Percentiles rank a stretch among this genome's conserved stretches.
Conservation (phyloP, 1,139 yeast genomes). For the Lodderomyces pseudojiufengensis region DNA sequence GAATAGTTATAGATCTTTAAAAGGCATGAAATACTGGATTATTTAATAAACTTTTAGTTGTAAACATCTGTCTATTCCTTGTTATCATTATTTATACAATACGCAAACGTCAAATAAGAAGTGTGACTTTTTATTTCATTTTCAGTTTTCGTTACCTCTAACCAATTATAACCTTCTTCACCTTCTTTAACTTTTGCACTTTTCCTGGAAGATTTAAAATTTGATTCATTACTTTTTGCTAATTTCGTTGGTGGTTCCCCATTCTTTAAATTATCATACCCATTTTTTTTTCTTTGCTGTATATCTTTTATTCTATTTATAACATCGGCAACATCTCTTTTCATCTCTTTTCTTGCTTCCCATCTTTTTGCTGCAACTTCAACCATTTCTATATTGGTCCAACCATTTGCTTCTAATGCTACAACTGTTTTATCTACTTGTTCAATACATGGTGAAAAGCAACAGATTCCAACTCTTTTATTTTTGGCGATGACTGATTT, state of each 20-base stretch:
- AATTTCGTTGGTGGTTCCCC: slow-evolving; percentile 13
- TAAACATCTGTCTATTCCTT: no score
- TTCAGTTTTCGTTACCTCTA: slow-evolving; percentile 76
- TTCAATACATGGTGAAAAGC: slow-evolving; percentile 97
- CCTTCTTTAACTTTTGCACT: slow-evolving; percentile 82
- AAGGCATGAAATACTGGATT: no score
- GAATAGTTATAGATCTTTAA: no score
- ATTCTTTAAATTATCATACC: slow-evolving; percentile 59
- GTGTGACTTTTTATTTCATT: slow-evolving; percentile 90
- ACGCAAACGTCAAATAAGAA: slow-evolving; percentile 89
- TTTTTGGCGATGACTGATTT: slow-evolving; percentile 53
- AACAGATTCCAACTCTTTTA: slow-evolving; percentile 68
- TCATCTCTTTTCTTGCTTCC: slow-evolving; percentile 92
- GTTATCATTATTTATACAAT: slow-evolving; percentile 11
- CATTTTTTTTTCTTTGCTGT: slow-evolving; percentile 67
- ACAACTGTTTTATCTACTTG: slow-evolving; percentile 87
- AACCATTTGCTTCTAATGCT: slow-evolving; percentile 69
- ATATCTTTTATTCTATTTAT: slow-evolving; percentile 77
- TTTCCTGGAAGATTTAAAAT: slow-evolving; percentile 89
- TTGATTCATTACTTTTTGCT: slow-evolving; percentile 47
- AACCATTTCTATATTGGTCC: slow-evolving; percentile 91
- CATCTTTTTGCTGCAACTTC: slow-evolving; percentile 83
- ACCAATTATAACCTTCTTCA: slow-evolving; percentile 76
- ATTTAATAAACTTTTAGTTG: no score
- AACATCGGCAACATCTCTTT: slow-evolving; percentile 75